Base-by-base conservation (phyloP, 371 early-diverging fungal species). In the Apophysomyces ossiformis region DNA sequence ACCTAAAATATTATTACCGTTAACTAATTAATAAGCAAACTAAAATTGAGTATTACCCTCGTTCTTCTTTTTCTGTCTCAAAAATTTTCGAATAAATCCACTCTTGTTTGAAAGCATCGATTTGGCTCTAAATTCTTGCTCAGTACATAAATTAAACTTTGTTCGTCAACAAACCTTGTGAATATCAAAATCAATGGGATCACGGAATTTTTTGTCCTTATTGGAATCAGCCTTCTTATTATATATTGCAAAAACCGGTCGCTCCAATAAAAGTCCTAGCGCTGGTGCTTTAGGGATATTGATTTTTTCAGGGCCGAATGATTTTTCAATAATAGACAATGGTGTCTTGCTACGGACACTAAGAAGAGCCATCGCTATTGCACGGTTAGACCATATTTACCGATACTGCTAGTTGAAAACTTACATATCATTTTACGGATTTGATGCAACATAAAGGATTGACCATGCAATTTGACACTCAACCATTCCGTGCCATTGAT, bases 401-500 rank as follows among this genome's bases (percentile, higher is more conserved):
- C 13, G 8, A 26, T 18, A 26, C 44, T 26, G 13, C 37, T 37
- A 54, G 15, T 57, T 37, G 36, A 35, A 18, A 16, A 67, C 78
- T 84, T 74, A 70, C 96, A 93, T 60, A 99, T 92, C 99, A 99
- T 99, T 74, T 99, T 99, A 65, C 99, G 93, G 67, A 99, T 99
- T 82, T 99, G 99, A 79, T 99, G 99, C 26, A 99, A 85, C 96
- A 99, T 96, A 73, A 99, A 99, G 37, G 97, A 93, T 82, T 99
- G 99, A 1, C 99, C 99, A 66, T 95, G 90, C 26, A 99, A 92
- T 69, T 90, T 91, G 32, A 99, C 78, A 37, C 90, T 89, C 38
- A 99, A 71, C 98, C 99, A 99, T 75, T 99, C 98, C 26, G 86
- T 81, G 6, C 87, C 94, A 18, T 89, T 77, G 43, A 87, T 85